Evolutionary conservation across 306 rosid genomes (phyloP), one percentile per base, ranked within the genome.

Genomic region (Coriaria nepalensis): DNA sequence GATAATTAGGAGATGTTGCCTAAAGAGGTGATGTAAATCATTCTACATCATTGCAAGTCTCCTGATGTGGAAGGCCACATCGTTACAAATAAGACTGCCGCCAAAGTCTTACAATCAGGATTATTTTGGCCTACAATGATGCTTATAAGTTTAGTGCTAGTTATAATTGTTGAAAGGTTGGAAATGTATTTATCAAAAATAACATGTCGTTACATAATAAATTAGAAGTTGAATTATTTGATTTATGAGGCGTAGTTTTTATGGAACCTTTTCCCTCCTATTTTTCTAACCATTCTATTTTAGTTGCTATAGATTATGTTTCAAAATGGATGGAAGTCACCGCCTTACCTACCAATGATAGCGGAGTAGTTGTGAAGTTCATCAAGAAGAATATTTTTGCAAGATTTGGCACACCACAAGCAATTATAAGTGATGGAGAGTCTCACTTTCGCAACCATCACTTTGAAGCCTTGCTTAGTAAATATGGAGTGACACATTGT

Each of bases 401-500:
- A 13, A 0, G 58, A 5, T 53, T 40, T 37, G 40, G 40, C 7
- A 37, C 7, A 5, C 7, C 40, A 5, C 7, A 7, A 37, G 40
- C 40, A 5, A 53, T 40, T 2, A 40, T 53, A 8, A 20, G 58
- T 29, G 58, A 53, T 40, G 38, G 14, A 8, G 47, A 38, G 8
- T 9, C 37, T 8, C 35, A 38, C 9, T 52, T 52, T 9, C 39
- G 57, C 29, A 52, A 52, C 6, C 37, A 38, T 6, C 9, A n/a
- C 2, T 53, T 40, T 32, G 12, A 40, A 6, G 11, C 9, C 0
- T n/a, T 53, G 0, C 5, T 53, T 0, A 2, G 13, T 1, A 53
- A 40, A 6, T 53, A 53, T 15, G 58, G 47, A 6, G 38, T 40
- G 5, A 38, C 29, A 3, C 52, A 48, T 33, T 38, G 14, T 5